These are phyloP conservation scores for Aspergillus egyptiacus DNA, from an alignment of 495 filamentous ascomycete genomes.

Conservation along the genomic window DNA sequence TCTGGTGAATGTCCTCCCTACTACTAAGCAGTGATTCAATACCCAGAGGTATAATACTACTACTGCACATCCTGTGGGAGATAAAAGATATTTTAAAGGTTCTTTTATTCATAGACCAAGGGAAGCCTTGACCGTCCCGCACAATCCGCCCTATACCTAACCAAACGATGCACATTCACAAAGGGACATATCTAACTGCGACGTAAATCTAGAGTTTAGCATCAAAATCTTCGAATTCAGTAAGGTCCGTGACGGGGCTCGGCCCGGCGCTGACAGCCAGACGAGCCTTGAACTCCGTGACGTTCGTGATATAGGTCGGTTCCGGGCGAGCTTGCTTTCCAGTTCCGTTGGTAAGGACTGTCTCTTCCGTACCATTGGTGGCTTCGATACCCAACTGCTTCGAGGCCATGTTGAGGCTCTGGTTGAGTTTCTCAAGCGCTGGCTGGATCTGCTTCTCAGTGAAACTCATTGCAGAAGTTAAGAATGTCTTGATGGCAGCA, in stretches of 20 bases:
- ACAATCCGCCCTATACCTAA: neutral
- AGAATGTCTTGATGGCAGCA: conserved; percentile 41
- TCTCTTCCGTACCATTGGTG: conserved; percentile 29
- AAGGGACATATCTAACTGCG: neutral
- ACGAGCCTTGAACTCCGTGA: conserved; percentile 68
- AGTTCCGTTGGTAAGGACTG: too few relatives aligned
- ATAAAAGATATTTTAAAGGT: too few relatives aligned
- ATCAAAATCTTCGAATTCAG: conserved; percentile 74
- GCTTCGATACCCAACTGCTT: conserved; percentile 36
- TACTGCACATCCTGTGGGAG: too few relatives aligned
- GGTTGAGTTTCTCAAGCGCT: conserved; percentile 41
- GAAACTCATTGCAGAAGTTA: conserved; percentile 42
- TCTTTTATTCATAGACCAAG: too few relatives aligned
- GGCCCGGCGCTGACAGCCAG: conserved; percentile 64
- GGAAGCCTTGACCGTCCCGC: too few relatives aligned
- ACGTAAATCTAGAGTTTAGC: conserved; percentile 56
- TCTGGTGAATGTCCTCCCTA: too few relatives aligned
- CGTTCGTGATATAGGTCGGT: conserved; percentile 59
- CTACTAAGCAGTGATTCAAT: neutral
- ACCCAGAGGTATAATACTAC: too few relatives aligned
- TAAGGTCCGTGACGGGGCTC: conserved; percentile 64
- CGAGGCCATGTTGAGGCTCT: conserved; percentile 33
- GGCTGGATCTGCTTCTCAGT: conserved; percentile 36
- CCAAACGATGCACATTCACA: conserved; percentile 4
- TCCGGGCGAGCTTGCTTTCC: too few relatives aligned